Evolutionary conservation across 2,329 filamentous ascomycete species (phyloP), one percentile per base, ranked within the genome.

Genomic region (Ophiocordyceps camponoti-leonardi): DNA sequence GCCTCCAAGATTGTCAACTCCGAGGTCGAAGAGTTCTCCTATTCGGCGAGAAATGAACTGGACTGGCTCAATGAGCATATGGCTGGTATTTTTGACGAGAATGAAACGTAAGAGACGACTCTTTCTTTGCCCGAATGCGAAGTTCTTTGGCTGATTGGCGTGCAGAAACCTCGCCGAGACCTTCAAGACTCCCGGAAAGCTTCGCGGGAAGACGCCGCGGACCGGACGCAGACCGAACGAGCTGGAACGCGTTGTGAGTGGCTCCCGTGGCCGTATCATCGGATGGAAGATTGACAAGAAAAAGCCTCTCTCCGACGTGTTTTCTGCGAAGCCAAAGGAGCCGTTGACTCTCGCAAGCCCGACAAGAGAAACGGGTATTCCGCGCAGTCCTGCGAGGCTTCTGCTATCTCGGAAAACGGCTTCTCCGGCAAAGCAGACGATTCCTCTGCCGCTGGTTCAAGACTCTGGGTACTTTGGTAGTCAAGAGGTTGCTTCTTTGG

Each of bases 1-100:
- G 81, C 86, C 14, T 68, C 79, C 46, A 75, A 84, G 52, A 79
- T 95, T 50, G 75, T 83, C 16, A 73, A 82, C 42, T 76, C 86
- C 46, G 92, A 96, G 62, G 75, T 85, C 46, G 90, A 96, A 53
- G 93, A 98, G 65, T 93, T 96, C 58, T 78, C 84, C 41, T 96
- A 85, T 65, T 86, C 87, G 28, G 88, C 86, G 50, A 79, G 85
- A 48, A 94, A 96, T 64, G 92, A 98, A 62, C 69, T 96, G 57
- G 88, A 96, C 60, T 98, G 92, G 92, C 71, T 98, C 55, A 96
- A 98, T 58, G 92, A 96, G 66, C 92, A 98, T 62, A 95, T 98
- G 90, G 78, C 79, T 44, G 86, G 94, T 51, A 86, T 98, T 57
- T 94, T 96, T 61, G 82, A 80, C 56, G 79, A 82, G 54, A 83